Evolutionary conservation across 306 rosid species (phyloP), one percentile per base, ranked within the genome.

Genomic region (Glycine latifolia): DNA sequence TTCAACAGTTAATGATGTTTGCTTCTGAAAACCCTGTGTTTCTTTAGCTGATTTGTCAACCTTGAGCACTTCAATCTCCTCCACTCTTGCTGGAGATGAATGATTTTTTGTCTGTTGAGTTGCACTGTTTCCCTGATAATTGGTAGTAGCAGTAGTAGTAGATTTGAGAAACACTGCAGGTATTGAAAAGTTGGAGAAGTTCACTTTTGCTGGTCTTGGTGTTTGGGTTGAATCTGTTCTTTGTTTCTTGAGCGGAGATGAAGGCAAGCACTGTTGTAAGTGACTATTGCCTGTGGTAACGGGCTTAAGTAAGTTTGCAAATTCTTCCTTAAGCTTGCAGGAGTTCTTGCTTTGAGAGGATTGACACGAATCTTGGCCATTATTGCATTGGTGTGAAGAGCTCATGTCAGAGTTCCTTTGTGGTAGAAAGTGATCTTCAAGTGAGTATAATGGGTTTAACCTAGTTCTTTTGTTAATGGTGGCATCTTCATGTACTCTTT

Each of bases 131-230:
- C 31, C 31, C 31, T 26, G 31, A 26, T 26, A 26, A 26, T 26
- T 26, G 1, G 31, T 26, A 26, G 31, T 26, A 26, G 31, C 2
- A 26, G 31, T 8, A 54, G 33, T 56, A 10, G 70, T 31, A 31
- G 88, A 70, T 77, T 69, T 82, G 16, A 82, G 39, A 62, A 67
- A 52, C 54, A 75, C 63, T 73, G 72, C 56, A 8, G 90, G 86
- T 73, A 80, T 49, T 5, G 56, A 44, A 61, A 85, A 85, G 80
- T 84, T 76, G 63, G 90, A 73, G 83, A 82, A 82, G 48, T 89
- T 84, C 43, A 73, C 68, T 73, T 68, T 79, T 50, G 44, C 14
- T 7, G 48, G 13, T 71, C 59, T 80, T 59, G 69, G 85, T 26
- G 31, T 26, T 26, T 26, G 31, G 31, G 31, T 26, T 26, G 31